Evolutionary conservation across 2,329 filamentous ascomycete species (phyloP).

Genomic region (Xylariaceae sp.): DNA sequence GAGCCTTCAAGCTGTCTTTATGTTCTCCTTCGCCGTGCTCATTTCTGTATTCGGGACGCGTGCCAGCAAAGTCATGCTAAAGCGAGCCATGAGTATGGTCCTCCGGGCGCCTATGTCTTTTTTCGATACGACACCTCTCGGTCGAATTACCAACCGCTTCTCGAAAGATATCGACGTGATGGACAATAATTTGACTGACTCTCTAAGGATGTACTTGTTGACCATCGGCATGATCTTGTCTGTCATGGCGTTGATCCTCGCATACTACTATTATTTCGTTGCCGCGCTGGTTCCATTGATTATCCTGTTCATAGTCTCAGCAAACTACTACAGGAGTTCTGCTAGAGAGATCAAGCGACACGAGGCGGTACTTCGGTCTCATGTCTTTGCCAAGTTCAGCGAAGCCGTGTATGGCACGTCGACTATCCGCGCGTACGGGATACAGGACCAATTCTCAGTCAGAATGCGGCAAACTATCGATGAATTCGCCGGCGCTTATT

Average conservation of each 20-base stretch:
- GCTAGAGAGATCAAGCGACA: slow-evolving; percentile 93
- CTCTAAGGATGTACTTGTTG: slow-evolving; percentile 88
- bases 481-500: slow-evolving; percentile 91
- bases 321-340: slow-evolving; percentile 84
- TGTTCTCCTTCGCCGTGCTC: slow-evolving; percentile 76
- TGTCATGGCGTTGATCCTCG: slow-evolving; percentile 86
- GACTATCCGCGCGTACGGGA: slow-evolving; percentile 83
- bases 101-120: slow-evolving; percentile 73
- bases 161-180: slow-evolving; percentile 94
- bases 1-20: slow-evolving; percentile 63
- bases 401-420: slow-evolving; percentile 82
- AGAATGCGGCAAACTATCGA: slow-evolving; percentile 73
- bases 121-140: slow-evolving; percentile 94
- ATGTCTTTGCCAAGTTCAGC: slow-evolving; percentile 85
- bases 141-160: slow-evolving; percentile 94
- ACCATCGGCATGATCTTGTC: slow-evolving; percentile 77
- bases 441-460: slow-evolving; percentile 68
- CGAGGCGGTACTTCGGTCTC: slow-evolving; percentile 82
- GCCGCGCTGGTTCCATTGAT: slow-evolving; percentile 61
- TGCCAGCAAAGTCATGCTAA: slow-evolving; percentile 77
- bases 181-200: slow-evolving; percentile 87
- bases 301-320: slow-evolving; percentile 73
- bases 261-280: slow-evolving; percentile 85
- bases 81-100: slow-evolving; percentile 72
- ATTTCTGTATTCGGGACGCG: slow-evolving; percentile 77